phyloP scores from a whole-genome alignment of 208 protist genomes.

The Hexamita inflata region DNA sequence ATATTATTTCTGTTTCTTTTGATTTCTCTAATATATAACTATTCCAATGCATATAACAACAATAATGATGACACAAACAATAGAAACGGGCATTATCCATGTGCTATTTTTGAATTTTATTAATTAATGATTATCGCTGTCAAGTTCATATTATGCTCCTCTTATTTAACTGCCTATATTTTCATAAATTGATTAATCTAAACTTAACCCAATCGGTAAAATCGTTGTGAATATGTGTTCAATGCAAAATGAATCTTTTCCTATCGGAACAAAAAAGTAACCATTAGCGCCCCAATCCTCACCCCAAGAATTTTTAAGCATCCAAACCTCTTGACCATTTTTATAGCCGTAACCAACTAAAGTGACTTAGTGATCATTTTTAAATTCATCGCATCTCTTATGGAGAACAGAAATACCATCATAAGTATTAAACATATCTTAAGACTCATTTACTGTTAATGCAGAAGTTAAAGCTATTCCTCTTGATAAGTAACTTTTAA shows the following conservation, averaged over 20 bases:
- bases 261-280: not conserved
- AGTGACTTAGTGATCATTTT: conserved; percentile 12
- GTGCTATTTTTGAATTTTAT: too few species aligned
- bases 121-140: too few species aligned
- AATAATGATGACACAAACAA: too few species aligned
- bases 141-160: too few species aligned
- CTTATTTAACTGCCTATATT: too few species aligned
- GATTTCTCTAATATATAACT: too few species aligned
- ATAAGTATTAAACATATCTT: not conserved
- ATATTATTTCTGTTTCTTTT: too few species aligned
- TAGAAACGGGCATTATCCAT: too few species aligned
- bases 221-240: too few species aligned
- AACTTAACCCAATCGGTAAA: too few species aligned
- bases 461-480: not conserved
- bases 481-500: not conserved
- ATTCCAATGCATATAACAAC: too few species aligned
- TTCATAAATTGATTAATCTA: too few species aligned
- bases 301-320: conserved; percentile 22
- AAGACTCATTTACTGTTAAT: not conserved
- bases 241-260: not conserved
- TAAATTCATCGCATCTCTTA: not conserved
- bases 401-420: not conserved
- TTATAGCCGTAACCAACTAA: conserved; percentile 8
- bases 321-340: not conserved
- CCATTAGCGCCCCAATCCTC: not conserved